Evolutionary conservation across 306 rosid genomes (phyloP), one percentile per base, ranked within the genome.

Genomic region (Fagus sylvatica): DNA sequence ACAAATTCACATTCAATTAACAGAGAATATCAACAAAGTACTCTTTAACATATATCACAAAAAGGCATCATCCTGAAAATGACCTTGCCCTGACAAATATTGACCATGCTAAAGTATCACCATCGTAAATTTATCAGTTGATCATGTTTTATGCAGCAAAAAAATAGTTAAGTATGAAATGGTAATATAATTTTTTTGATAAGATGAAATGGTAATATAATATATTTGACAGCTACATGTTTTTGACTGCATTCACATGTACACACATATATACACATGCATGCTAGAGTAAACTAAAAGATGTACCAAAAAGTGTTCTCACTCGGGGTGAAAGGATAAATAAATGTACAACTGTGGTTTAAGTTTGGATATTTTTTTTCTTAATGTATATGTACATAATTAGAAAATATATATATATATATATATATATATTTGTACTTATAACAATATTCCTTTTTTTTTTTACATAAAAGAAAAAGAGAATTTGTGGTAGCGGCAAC

Each of bases 1-100:
- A 68, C 37, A 72, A 53, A 28, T 60, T 69, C 46, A 39, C 60
- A 48, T 40, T 53, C 13, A 59, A 48, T 67, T 56, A 49, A 74
- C 28, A 67, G 46, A 70, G 36, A 60, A 74, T 43, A 55, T 13
- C 42, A 28, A 19, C 73, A 62, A 22, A 32, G 15, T 10, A 71
- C 42, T 51, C 28, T 6, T 6, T n/a, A 51, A 53, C 15, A 53
- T n/a, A 53, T 36, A 34, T 3, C 1, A 54, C n/a, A 72, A 32
- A 30, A 65, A 32, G 3, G 2, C 30, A 36, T 72, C 30, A 37
- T 54, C 32, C 6, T 7, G 46, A 32, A 34, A 9, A 28, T 48
- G 57, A 17, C 41, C 57, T 10, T 42, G 43, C 34, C 59, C 37
- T 12, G 48, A 69, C 19, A 59, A 39, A 65, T 65, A 65, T 64